phyloP scores from a whole-genome alignment of 2,329 filamentous ascomycete species.

The Fusarium burgessii region DNA sequence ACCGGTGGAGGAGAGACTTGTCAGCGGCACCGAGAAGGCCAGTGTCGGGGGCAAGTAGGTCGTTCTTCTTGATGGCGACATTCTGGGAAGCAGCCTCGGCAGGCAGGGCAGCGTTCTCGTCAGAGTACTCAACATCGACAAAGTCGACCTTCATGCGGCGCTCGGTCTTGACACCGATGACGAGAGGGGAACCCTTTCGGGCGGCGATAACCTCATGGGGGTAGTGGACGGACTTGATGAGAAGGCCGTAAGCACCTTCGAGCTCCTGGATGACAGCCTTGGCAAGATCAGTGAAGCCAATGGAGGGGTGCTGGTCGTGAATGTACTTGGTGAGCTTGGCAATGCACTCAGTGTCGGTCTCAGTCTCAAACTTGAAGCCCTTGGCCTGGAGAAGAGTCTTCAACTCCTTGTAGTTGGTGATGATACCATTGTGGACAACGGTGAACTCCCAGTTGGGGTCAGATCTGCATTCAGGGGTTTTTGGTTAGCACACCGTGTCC shows the following conservation, averaged over 20 bases:
- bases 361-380: slow-evolving; percentile 98
- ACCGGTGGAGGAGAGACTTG: slow-evolving; percentile 98
- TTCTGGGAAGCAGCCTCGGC: slow-evolving; percentile 97
- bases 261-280: slow-evolving; percentile 99
- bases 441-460: slow-evolving; percentile 96
- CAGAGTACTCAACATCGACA: slow-evolving; percentile 96
- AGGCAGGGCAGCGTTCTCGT: slow-evolving; percentile 84
- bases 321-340: slow-evolving; percentile 99
- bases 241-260: slow-evolving; percentile 94
- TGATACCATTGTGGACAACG: slow-evolving; percentile 99
- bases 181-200: slow-evolving; percentile 96
- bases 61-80: slow-evolving; percentile 92
- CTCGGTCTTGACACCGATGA: slow-evolving; percentile 95
- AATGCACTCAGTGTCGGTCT: slow-evolving; percentile 99
- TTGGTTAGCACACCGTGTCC: slow-evolving; percentile 37
- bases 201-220: slow-evolving; percentile 98
- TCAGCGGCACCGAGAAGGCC: slow-evolving; percentile 86
- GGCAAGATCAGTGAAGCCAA: slow-evolving; percentile 95
- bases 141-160: slow-evolving; percentile 99
- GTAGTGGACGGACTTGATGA: slow-evolving; percentile 99
- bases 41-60: slow-evolving; percentile 73
- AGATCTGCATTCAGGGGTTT: slow-evolving; percentile 68
- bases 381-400: slow-evolving; percentile 93
- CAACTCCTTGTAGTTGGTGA: slow-evolving; percentile 99
- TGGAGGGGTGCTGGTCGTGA: slow-evolving; percentile 91